Base-by-base conservation (phyloP, 768 basidiomycete genomes). In the Cystobasidium tubakii region DNA sequence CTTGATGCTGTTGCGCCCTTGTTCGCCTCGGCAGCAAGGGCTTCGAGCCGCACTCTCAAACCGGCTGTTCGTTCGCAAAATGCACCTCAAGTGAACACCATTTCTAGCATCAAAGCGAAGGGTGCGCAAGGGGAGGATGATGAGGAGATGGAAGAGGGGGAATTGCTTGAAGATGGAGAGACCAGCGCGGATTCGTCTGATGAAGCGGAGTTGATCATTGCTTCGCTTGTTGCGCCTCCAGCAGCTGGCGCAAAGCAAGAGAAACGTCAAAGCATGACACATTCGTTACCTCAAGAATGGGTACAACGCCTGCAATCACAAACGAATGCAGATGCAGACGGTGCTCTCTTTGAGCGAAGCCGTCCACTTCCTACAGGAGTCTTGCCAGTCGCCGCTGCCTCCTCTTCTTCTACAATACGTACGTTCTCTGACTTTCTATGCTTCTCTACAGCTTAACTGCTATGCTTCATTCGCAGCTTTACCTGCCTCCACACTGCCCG, bases 61-160 rank as follows among this genome's bases (percentile, higher is more conserved):
- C 39, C 39, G 6, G 39, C 39, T 39, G 39, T 6, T 6, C 21
- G 6, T 54, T 54, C n/a, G 27, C 53, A 54, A 54, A 4, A 4
- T 7, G 21, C 21, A 54, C 10, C 27, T n/a, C 4, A 19, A 19
- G 6, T 10, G 21, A 54, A 4, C 7, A 54, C 6, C 53, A 54
- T 7, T 6, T 7, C 21, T 19, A 54, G 27, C 21, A 29, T 10
- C 7, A 4, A n/a, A 54, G 27, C 10, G 53, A 29, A 54, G 21
- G 27, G 13, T 29, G 6, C 29, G 33, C 57, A 46, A 13, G 46
- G 67, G 1, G 75, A 72, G 36, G 72, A 73, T n/a, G 46, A 64
- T 12, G 64, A 70, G 10, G 69, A 57, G 13, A 44, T 63, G 21
- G 70, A 70, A 9, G 71, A 73, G 4, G 46, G 29, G 1, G 67